Conservation (phyloP, 148 eudicot species). For the Nyssa sinensis region DNA sequence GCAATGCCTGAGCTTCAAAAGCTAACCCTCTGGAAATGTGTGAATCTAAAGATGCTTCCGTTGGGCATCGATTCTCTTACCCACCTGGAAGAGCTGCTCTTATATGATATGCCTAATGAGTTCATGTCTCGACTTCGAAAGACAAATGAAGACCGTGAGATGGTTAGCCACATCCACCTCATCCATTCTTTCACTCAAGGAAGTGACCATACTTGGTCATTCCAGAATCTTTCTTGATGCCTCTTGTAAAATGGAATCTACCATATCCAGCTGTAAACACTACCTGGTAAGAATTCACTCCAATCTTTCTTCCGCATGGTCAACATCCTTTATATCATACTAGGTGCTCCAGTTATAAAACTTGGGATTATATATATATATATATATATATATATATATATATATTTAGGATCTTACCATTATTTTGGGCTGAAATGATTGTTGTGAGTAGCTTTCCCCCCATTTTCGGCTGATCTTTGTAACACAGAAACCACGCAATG, state of each 20-base stretch:
- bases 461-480: not conserved
- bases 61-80: slow-evolving; percentile 13
- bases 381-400: too few relatives aligned
- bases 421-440: not conserved
- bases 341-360: too few relatives aligned
- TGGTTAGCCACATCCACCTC: slow-evolving; percentile 3
- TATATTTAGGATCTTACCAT: too few relatives aligned
- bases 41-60: slow-evolving; percentile 6
- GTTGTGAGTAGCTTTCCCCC: not conserved
- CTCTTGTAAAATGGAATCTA: not conserved
- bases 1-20: slow-evolving; percentile 23
- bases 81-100: slow-evolving; percentile 14
- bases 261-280: not conserved
- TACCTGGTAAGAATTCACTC: too few relatives aligned
- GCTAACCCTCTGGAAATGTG: slow-evolving; percentile 3
- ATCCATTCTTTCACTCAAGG: not conserved
- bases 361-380: too few relatives aligned
- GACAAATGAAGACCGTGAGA: not conserved
- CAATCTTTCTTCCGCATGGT: too few relatives aligned
- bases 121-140: slow-evolving; percentile 11
- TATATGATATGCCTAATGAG: slow-evolving; percentile 18
- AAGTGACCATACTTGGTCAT: not conserved
- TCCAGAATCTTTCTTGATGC: slow-evolving; percentile 1
- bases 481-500: not conserved
- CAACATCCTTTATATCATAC: not conserved